These are phyloP conservation scores for Rubia tinctorum DNA, from an alignment of 305 asterid species.

Conservation along the genomic window DNA sequence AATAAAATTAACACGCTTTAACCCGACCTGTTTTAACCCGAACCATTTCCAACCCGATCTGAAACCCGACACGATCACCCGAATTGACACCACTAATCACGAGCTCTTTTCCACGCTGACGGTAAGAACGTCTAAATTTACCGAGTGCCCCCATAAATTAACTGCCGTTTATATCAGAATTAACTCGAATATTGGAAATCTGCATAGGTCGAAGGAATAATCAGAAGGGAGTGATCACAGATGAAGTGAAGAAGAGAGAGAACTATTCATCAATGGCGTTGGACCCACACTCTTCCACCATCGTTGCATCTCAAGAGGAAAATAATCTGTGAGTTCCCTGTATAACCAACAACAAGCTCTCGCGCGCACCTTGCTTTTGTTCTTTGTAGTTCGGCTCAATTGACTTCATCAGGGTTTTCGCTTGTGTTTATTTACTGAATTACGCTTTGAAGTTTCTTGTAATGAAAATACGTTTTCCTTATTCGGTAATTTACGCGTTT, in stretches of 20 bases:
- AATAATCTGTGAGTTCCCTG: conserved; percentile 49
- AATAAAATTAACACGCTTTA: too few relatives aligned
- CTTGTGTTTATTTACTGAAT: neutral
- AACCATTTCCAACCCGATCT: too few relatives aligned
- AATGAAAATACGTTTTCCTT: neutral
- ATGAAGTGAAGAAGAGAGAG: conserved; percentile 6
- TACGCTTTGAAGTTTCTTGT: neutral
- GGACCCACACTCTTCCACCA: conserved; percentile 28
- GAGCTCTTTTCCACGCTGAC: neutral
- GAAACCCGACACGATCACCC: too few relatives aligned
- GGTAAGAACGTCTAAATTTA: neutral
- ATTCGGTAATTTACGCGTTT: neutral
- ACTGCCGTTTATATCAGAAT: neutral
- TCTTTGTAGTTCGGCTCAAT: neutral
- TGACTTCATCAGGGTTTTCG: neutral
- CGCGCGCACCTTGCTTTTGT: conserved; percentile 6
- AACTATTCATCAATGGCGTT: conserved; percentile 18
- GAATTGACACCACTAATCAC: too few relatives aligned
- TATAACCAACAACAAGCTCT: neutral
- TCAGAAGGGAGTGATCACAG: neutral
- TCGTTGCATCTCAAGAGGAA: conserved; percentile 58
- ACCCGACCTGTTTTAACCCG: too few relatives aligned
- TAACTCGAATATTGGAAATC: neutral
- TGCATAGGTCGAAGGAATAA: conserved; percentile 5
- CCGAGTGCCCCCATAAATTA: neutral